phyloP scores from a whole-genome alignment of 208 protist genomes.

The Trypanosoma theileri region DNA sequence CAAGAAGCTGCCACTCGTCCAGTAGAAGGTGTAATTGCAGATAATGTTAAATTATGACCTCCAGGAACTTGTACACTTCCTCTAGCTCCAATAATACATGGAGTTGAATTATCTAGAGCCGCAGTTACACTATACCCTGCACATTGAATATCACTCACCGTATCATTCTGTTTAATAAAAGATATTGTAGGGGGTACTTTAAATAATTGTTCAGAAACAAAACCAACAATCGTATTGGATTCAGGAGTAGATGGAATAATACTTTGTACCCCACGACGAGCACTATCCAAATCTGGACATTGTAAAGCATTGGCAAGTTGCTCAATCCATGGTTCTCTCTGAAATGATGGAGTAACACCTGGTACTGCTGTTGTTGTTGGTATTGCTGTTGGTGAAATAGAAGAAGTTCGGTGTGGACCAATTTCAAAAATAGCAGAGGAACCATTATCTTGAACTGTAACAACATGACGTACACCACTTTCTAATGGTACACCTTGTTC shows the following conservation, averaged over 20 bases:
- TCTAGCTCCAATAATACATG: conserved; percentile 41
- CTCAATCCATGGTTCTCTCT: conserved; percentile 50
- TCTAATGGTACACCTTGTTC: conserved; percentile 15
- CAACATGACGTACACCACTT: conserved; percentile 23
- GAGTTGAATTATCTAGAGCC: conserved; percentile 44
- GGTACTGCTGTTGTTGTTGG: background rate
- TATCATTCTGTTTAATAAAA: conserved; percentile 34
- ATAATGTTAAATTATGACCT: conserved; percentile 38
- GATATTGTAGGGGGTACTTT: conserved; percentile 53
- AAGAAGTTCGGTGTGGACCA: background rate
- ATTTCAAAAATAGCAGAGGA: conserved; percentile 10
- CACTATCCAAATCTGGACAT: conserved; percentile 40
- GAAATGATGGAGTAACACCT: background rate
- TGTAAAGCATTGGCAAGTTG: conserved; percentile 53
- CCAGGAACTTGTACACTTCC: conserved; percentile 38
- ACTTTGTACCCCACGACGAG: conserved; percentile 42
- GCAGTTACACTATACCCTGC: conserved; percentile 55
- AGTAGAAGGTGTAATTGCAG: conserved; percentile 39
- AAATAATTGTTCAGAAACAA: conserved; percentile 59
- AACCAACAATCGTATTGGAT: conserved; percentile 49
- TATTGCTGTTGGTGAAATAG: background rate
- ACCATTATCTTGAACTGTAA: conserved; percentile 43
- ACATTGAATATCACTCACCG: conserved; percentile 54
- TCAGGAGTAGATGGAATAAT: conserved; percentile 41
- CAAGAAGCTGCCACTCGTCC: conserved; percentile 42